Evolutionary conservation across 192 early-diverging fungal genomes (phyloP).

Genomic region (Coemansia erecta): DNA sequence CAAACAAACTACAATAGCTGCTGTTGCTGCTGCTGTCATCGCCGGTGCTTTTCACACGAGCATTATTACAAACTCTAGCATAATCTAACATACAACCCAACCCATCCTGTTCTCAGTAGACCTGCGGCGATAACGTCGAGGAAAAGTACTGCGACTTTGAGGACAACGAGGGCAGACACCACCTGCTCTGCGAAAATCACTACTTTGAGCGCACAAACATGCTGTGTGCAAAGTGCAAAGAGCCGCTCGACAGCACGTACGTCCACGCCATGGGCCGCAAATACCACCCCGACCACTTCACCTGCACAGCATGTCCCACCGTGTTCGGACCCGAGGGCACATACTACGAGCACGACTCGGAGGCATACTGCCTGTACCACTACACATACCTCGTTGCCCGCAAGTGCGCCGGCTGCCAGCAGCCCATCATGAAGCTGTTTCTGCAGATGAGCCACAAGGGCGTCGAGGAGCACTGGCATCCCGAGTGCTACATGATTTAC

Average conservation of each 20-base stretch:
- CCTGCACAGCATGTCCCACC: constrained; percentile 86
- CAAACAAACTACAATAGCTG: too few species aligned
- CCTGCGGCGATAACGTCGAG: constrained; percentile 40
- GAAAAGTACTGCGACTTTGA: constrained; percentile 37
- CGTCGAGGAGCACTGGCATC: constrained; percentile 92
- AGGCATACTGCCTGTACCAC: constrained; percentile 93
- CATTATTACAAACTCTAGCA: not conserved
- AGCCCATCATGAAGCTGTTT: constrained; percentile 94
- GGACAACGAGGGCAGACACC: constrained; percentile 32
- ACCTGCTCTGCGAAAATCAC: constrained; percentile 45
- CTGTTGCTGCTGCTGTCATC: too few species aligned
- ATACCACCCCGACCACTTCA: constrained; percentile 98
- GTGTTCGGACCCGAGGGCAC: constrained; percentile 94
- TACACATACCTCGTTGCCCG: constrained; percentile 88
- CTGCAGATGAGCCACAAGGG: constrained; percentile 84
- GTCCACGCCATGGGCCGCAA: constrained; percentile 91
- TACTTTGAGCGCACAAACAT: constrained; percentile 50
- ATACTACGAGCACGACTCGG: constrained; percentile 92
- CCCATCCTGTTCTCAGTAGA: constrained; percentile 13
- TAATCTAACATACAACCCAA: too few species aligned
- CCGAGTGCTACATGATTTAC: constrained; percentile 99
- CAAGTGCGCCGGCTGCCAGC: constrained; percentile 95
- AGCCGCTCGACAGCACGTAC: constrained; percentile 84
- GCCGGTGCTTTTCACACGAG: not conserved
- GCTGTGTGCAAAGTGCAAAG: constrained; percentile 70